Evolutionary conservation across 2,329 filamentous ascomycete genomes (phyloP), one percentile per base, ranked within the genome.

Genomic region (Fonsecaea monophora): DNA sequence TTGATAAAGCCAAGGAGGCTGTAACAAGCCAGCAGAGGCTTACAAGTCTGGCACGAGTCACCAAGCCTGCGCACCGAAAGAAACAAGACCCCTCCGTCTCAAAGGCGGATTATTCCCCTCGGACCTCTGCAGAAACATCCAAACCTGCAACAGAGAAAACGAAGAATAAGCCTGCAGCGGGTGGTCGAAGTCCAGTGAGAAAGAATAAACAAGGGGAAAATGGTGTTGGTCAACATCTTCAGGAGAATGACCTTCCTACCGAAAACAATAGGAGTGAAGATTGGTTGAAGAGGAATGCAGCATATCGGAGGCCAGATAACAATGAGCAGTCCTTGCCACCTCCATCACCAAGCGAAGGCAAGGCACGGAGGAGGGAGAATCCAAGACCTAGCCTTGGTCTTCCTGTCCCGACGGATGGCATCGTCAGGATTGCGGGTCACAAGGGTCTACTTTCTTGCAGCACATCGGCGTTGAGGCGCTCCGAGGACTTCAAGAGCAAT

Each of bases 1-100:
- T 68, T 56, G 77, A 76, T 58, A 64, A 71, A 2, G 58, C 65
- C 54, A 7, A 68, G 48, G 15, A 53, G 13, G 32, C 12, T 25
- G 42, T 4, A 40, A 34, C 45, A 25, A 58, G 9, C 25, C 42
- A n/a, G 38, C n/a, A 18, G 18, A 54, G 8, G 4, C 21, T 50
- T 34, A 4, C 50, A 21, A 54, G 12, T 7, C 21, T 50, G 30
- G 3, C 50, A 21, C 35, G 35, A 18, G 4, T 34, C 13, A 56
- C 42, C 32, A 68, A 56, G 40, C 50, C 50, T 8, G 48, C 34
- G 9, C 21, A 64, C 6, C 42, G 38, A 38, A 30, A 53, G 12
- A 53, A 7, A 18, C 30, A 32, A 21, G 12, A 30, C n/a, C 10
- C 15, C 15, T 18, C 50, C 42, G 10, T 13, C 5, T 42, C 45